These are phyloP conservation scores for Ambrosia artemisiifolia DNA, from an alignment of 129 eudicot species.

Conservation along the genomic window DNA sequence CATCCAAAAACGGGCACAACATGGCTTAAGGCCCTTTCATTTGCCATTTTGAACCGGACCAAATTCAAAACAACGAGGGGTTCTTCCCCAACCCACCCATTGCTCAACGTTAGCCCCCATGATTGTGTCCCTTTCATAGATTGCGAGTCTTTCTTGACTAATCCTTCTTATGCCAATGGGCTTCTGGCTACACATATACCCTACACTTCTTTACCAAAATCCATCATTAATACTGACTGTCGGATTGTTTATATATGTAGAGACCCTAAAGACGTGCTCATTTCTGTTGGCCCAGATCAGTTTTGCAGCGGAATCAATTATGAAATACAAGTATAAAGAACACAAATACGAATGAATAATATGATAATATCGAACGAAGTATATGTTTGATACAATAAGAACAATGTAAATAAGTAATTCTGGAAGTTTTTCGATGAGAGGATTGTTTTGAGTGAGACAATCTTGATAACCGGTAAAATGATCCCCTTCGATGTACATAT, in stretches of 20 bases:
- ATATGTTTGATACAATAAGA: too few relatives aligned
- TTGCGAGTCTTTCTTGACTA: not conserved
- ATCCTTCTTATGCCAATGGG: slow-evolving; percentile 1
- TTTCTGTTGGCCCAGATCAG: too few relatives aligned
- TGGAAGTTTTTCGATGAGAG: too few relatives aligned
- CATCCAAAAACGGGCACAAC: slow-evolving; percentile 40
- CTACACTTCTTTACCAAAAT: slow-evolving; percentile 22
- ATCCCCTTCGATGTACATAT: too few relatives aligned
- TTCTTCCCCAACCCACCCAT: slow-evolving; percentile 19
- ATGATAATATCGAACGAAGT: too few relatives aligned
- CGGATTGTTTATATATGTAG: slow-evolving; percentile 28
- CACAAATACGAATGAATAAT: too few relatives aligned
- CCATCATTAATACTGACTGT: slow-evolving; percentile 7
- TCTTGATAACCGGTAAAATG: too few relatives aligned
- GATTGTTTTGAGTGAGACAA: too few relatives aligned
- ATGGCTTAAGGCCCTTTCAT: slow-evolving; percentile 40
- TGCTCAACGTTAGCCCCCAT: slow-evolving; percentile 31
- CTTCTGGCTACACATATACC: slow-evolving; percentile 28
- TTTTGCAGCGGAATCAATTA: too few relatives aligned
- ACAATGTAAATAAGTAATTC: too few relatives aligned
- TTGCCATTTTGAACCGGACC: slow-evolving; percentile 22
- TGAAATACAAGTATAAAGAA: too few relatives aligned
- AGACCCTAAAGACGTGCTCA: slow-evolving; percentile 25
- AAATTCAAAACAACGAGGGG: not conserved
- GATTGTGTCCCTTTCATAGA: slow-evolving; percentile 35